Percentiles rank a stretch among this genome's conserved stretches.
Conservation (phyloP, 1,139 yeast genomes). For the Taiozyma sp. region DNA sequence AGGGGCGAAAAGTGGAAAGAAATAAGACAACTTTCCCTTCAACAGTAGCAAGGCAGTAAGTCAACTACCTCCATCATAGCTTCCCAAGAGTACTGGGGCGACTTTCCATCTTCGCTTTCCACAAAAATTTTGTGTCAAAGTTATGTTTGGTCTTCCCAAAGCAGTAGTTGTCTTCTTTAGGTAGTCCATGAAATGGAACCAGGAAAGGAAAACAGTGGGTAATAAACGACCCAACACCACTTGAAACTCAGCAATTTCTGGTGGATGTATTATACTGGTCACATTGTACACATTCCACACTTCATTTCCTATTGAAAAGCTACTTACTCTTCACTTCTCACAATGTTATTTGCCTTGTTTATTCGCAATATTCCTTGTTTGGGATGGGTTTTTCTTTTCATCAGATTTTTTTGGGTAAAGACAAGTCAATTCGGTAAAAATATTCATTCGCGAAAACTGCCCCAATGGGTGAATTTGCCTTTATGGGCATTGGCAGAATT, state of each 20-base stretch:
- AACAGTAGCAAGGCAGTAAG: not conserved
- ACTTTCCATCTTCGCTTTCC: not conserved
- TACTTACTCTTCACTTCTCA: not conserved
- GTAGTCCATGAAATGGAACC: not conserved
- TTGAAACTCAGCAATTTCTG: not conserved
- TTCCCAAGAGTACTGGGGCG: no score
- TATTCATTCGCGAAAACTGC: not conserved
- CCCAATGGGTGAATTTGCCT: not conserved
- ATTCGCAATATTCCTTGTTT: not conserved
- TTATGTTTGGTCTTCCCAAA: constrained; percentile 11
- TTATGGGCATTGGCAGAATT: not conserved
- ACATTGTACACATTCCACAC: not conserved
- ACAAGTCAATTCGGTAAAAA: not conserved
- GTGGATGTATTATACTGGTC: not conserved
- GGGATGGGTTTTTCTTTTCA: not conserved
- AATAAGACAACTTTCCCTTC: not conserved
- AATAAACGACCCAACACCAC: no score
- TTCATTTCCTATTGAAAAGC: not conserved
- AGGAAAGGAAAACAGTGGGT: no score
- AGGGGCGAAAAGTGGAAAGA: not conserved
- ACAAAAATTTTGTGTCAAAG: not conserved
- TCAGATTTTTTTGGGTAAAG: not conserved
- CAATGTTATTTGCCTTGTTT: not conserved
- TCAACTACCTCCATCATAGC: no score
- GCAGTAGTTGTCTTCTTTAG: constrained; percentile 20